Evolutionary conservation across 352 stramenopile species (phyloP).

Genomic region (Phytophthora podocarpi): DNA sequence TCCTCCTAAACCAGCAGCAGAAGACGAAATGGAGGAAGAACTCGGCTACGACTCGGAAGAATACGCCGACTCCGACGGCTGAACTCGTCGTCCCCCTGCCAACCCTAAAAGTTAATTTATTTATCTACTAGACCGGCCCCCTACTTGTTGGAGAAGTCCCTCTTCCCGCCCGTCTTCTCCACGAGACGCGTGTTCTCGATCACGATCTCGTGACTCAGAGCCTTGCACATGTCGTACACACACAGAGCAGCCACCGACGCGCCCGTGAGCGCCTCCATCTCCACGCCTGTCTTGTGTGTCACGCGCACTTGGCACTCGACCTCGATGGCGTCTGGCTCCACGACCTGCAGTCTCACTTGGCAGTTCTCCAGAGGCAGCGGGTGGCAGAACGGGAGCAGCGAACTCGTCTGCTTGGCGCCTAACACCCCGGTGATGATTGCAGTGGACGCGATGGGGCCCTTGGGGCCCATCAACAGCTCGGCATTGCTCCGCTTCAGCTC

Average conservation of each 20-base stretch:
- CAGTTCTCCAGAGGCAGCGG: constrained; percentile 92
- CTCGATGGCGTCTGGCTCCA: constrained; percentile 60
- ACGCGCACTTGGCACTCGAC: constrained; percentile 91
- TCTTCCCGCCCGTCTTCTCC: constrained; percentile 93
- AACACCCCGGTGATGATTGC: constrained; percentile 94
- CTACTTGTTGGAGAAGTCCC: constrained; percentile 52
- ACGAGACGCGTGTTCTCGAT: constrained; percentile 92
- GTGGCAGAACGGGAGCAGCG: constrained; percentile 95
- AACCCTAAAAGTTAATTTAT: too few relatives aligned
- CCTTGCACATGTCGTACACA: constrained; percentile 99
- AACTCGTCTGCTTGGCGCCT: constrained; percentile 92
- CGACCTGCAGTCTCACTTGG: constrained; percentile 83
- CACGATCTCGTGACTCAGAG: constrained; percentile 94
- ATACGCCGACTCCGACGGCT: constrained; percentile 65
- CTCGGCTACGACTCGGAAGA: constrained; percentile 54
- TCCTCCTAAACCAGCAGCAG: neutral
- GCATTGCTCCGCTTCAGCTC: constrained; percentile 54
- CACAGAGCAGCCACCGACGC: constrained; percentile 94
- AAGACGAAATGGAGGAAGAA: constrained; percentile 42
- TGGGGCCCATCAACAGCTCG: constrained; percentile 62
- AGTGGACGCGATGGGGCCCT: constrained; percentile 92
- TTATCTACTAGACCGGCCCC: constrained; percentile 14
- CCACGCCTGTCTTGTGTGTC: constrained; percentile 94
- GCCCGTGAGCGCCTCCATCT: constrained; percentile 96
- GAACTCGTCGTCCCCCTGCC: neutral